Evolutionary conservation across 257 asterid species (phyloP), one percentile per base, ranked within the genome.

Genomic region (Scutellaria minor): DNA sequence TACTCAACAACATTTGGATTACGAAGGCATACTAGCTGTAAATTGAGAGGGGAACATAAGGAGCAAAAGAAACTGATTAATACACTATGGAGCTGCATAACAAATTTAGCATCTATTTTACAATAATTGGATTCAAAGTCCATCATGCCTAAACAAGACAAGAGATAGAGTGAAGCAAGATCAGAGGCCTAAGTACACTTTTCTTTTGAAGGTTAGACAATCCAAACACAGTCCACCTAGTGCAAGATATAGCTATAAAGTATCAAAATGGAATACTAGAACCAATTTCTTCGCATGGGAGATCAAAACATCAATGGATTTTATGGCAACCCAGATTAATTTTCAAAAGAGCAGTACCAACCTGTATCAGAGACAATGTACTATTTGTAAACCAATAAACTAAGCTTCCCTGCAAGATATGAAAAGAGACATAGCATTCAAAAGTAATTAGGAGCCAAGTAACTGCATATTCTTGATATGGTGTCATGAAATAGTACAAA

Each of bases 341-440:
- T 52, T 62, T 20, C 9, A 72, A 61, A 63, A 55, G 13, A 67
- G 47, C 22, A 61, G 37, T 18, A 82, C 89, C 72, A 45, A 91
- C 98, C 97, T 91, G 97, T 73, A 81, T 35, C 64, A 83, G 75
- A 68, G 83, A 80, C 71, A 88, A 61, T 8, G 93, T 83, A 83
- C 97, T 85, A 80, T 91, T 94, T 72, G 96, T 83, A 63, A 89
- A 64, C 97, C 99, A 94, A 81, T 85, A 87, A 37, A 94, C 79
- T 81, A 87, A 87, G 82, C 95, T 83, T 62, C 97, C 99, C 97
- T 94, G 96, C 78, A 91, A 81, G 72, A 74, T 56, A 71, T 27
- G 46, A 66, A 77, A 72, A 71, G 60, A 64, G 35, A 5, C 13
- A 18, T 18, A 22, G 35, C 45, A 60, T 54, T 70, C 35, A 54